Evolutionary conservation across 2,329 filamentous ascomycete genomes (phyloP).

Genomic region (Chaetomiaceae sp.): DNA sequence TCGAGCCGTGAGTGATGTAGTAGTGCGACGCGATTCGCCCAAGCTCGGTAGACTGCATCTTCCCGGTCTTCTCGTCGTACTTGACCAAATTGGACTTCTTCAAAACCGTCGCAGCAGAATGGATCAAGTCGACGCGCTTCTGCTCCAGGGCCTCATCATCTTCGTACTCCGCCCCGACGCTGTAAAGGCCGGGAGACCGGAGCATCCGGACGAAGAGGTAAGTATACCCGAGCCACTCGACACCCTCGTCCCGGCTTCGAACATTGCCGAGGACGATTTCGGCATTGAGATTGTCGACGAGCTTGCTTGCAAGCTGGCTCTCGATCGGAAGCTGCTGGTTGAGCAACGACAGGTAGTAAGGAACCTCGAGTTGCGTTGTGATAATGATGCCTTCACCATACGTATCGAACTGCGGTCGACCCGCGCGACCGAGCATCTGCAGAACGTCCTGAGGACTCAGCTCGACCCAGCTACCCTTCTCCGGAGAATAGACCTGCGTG

Average conservation of each 20-base stretch:
- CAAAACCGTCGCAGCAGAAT: conserved; percentile 82
- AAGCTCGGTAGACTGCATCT: conserved; percentile 83
- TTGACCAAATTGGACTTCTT: conserved; percentile 86
- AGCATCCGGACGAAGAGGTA: conserved; percentile 98
- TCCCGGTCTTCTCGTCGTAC: conserved; percentile 90
- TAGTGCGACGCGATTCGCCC: conserved; percentile 96
- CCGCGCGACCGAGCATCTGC: conserved; percentile 97
- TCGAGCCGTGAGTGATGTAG: conserved; percentile 93
- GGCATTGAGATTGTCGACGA: conserved; percentile 94
- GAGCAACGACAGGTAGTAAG: conserved; percentile 92
- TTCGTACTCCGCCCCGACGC: conserved; percentile 92
- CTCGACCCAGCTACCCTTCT: conserved; percentile 98
- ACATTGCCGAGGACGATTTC: conserved; percentile 94
- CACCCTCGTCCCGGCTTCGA: conserved; percentile 83
- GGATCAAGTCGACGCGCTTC: conserved; percentile 93
- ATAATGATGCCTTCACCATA: conserved; percentile 99
- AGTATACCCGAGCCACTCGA: conserved; percentile 98
- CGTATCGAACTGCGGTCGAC: conserved; percentile 92
- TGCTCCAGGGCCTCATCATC: conserved; percentile 88
- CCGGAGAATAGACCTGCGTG: conserved; percentile 94
- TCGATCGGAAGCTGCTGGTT: conserved; percentile 98
- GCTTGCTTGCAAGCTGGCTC: conserved; percentile 85
- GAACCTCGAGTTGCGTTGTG: conserved; percentile 88
- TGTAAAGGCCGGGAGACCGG: conserved; percentile 87
- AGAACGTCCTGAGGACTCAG: conserved; percentile 94